phyloP scores from a whole-genome alignment of 192 early-diverging fungal species.

The Backusella tuberculispora region DNA sequence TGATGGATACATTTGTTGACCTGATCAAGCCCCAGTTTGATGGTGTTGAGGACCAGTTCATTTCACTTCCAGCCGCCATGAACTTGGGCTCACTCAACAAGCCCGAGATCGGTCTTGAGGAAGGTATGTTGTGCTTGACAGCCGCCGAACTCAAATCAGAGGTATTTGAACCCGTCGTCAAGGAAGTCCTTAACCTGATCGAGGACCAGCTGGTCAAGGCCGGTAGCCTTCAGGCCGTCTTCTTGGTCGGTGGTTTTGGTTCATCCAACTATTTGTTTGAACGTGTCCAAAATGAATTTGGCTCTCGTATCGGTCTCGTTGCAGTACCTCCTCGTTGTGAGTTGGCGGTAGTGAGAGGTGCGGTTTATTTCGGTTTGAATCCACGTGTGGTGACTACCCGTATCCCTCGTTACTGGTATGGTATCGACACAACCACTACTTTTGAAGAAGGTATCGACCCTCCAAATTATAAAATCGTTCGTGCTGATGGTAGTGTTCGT shows the following conservation, averaged over 20 bases:
- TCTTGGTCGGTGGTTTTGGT: slow-evolving; percentile 61
- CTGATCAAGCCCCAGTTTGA: slow-evolving; percentile 59
- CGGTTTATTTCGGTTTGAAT: slow-evolving; percentile 57
- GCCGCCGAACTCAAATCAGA: slow-evolving; percentile 51
- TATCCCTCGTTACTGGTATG: slow-evolving; percentile 57
- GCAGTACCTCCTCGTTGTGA: slow-evolving; percentile 62
- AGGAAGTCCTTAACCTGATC: slow-evolving; percentile 53
- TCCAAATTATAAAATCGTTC: slow-evolving; percentile 51
- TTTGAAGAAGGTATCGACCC: slow-evolving; percentile 56
- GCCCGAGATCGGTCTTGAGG: slow-evolving; percentile 50
- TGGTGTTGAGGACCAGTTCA: slow-evolving; percentile 48
- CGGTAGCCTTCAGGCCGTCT: slow-evolving; percentile 48
- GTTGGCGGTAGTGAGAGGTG: slow-evolving; percentile 57
- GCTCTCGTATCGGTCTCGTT: slow-evolving; percentile 41
- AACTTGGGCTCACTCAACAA: slow-evolving; percentile 51
- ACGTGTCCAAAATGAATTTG: slow-evolving; percentile 53
- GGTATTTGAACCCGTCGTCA: slow-evolving; percentile 61
- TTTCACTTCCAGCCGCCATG: slow-evolving; percentile 54
- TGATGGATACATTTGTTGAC: slow-evolving; percentile 60
- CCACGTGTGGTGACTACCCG: slow-evolving; percentile 53
- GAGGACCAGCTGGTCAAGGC: slow-evolving; percentile 52
- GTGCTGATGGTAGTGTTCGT: slow-evolving; percentile 52
- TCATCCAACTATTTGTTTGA: slow-evolving; percentile 56
- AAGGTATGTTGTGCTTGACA: slow-evolving; percentile 53
- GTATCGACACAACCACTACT: slow-evolving; percentile 53